phyloP scores from a whole-genome alignment of 768 basidiomycete genomes.

The Tricholoma flavovirens region DNA sequence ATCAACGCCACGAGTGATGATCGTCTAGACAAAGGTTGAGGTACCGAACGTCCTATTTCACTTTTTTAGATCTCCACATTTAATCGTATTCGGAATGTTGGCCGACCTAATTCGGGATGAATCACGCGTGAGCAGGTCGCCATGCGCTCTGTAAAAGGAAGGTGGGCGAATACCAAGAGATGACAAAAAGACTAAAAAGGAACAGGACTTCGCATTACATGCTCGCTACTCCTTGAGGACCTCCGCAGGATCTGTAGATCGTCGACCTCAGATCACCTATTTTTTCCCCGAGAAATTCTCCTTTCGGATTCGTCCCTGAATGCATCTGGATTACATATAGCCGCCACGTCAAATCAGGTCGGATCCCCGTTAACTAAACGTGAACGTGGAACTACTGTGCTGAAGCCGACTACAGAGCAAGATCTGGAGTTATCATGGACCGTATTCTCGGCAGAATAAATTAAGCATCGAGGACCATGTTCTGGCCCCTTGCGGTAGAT shows the following conservation, averaged over 20 bases:
- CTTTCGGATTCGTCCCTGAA: constrained; percentile 25
- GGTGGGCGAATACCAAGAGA: constrained; percentile 15
- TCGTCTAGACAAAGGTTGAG: neutral
- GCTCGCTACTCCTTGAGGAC: constrained; percentile 7
- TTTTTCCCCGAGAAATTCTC: constrained; percentile 27
- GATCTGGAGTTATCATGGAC: constrained; percentile 2
- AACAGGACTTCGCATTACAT: constrained; percentile 12
- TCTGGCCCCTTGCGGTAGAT: constrained; percentile 2
- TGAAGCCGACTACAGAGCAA: too few species aligned
- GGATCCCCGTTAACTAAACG: too few species aligned
- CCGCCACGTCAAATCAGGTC: constrained; percentile 22
- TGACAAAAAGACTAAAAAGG: constrained; percentile 13
- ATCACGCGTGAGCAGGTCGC: constrained; percentile 41
- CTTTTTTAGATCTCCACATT: constrained; percentile 25
- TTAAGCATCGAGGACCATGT: constrained; percentile 11
- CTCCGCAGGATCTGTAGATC: constrained; percentile 43
- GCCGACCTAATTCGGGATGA: constrained; percentile 34
- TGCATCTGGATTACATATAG: constrained; percentile 17
- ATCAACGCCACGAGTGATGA: neutral
- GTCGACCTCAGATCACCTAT: constrained; percentile 32
- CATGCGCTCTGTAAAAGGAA: constrained; percentile 34
- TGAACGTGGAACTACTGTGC: too few species aligned
- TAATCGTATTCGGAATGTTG: constrained; percentile 22
- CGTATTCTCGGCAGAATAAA: constrained; percentile 12
- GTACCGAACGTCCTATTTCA: neutral